A percentile compares a stretch with the other conserved stretches of the same genome.
These are phyloP conservation scores for Exophiala xenobiotica DNA, from an alignment of 2,329 filamentous ascomycete genomes.

Conservation along the genomic window DNA sequence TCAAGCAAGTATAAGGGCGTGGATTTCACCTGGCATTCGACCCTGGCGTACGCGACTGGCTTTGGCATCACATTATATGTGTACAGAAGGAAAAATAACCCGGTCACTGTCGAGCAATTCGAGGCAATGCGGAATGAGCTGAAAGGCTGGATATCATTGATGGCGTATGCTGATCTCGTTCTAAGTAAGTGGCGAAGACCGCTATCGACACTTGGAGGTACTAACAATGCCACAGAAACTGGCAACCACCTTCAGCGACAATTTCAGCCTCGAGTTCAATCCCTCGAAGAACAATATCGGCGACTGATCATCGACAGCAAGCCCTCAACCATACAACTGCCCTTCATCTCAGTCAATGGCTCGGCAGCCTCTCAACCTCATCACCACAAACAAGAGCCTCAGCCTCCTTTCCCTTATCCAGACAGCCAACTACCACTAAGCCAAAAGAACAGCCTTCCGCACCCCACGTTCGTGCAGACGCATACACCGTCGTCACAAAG, in stretches of 20 bases:
- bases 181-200: constrained; percentile 17
- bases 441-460: constrained; percentile 13
- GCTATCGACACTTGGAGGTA: not conserved
- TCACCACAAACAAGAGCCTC: constrained; percentile 1
- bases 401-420: constrained; percentile 2
- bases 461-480: constrained; percentile 15
- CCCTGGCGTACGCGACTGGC: constrained; percentile 27
- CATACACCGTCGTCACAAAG: constrained; percentile 6
- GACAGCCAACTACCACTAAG: constrained; percentile 1
- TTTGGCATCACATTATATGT: constrained; percentile 30
- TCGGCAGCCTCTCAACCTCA: constrained; percentile 1
- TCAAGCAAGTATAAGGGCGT: constrained; percentile 30
- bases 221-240: constrained; percentile 17
- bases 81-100: constrained; percentile 20
- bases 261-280: constrained; percentile 28
- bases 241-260: constrained; percentile 26
- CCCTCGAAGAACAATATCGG: constrained; percentile 26
- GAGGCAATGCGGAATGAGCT: constrained; percentile 31
- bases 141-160: constrained; percentile 29
- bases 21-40: constrained; percentile 32
- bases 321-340: constrained; percentile 1
- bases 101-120: constrained; percentile 28
- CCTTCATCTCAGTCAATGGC: constrained; percentile 11
- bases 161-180: constrained; percentile 31
- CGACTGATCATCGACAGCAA: constrained; percentile 20